These are phyloP conservation scores for Starmerella apicola DNA, from an alignment of 805 yeast species.

Conservation along the genomic window DNA sequence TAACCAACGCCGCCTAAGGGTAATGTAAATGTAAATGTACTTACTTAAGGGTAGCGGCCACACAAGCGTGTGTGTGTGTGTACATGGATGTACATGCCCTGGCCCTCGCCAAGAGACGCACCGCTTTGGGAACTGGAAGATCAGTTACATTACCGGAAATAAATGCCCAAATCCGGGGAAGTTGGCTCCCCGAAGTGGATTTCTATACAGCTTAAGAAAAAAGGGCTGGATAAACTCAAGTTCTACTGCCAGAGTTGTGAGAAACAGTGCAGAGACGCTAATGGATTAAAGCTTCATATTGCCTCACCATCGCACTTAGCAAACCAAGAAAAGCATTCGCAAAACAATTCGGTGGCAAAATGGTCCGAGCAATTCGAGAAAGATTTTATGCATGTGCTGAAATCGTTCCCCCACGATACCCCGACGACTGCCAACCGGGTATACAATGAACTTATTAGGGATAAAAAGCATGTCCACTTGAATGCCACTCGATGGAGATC, in stretches of 20 bases:
- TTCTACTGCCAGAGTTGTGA: slow-evolving; percentile 85
- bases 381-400: slow-evolving; percentile 53
- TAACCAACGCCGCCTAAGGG: too few species aligned
- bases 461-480: slow-evolving; percentile 78
- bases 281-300: slow-evolving; percentile 88
- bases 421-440: slow-evolving; percentile 67
- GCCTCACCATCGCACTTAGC: slow-evolving; percentile 65
- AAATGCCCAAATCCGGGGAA: slow-evolving; percentile 2
- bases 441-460: slow-evolving; percentile 78
- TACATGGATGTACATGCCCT: too few species aligned
- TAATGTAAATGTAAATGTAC: too few species aligned
- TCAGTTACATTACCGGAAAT: not conserved
- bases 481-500: slow-evolving; percentile 75
- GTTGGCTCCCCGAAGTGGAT: slow-evolving; percentile 57
- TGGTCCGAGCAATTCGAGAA: slow-evolving; percentile 48
- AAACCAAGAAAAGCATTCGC: slow-evolving; percentile 30
- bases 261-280: slow-evolving; percentile 91
- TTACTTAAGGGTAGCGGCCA: too few species aligned
- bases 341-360: slow-evolving; percentile 39
- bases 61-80: too few species aligned
- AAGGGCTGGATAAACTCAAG: slow-evolving; percentile 72
- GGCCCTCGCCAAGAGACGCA: too few species aligned
- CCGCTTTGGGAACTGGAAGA: not conserved
- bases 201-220: slow-evolving; percentile 63
- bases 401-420: slow-evolving; percentile 69